Percentiles rank a stretch among this genome's conserved stretches.
phyloP scores from a whole-genome alignment of 768 basidiomycete species.

The Dacryopinax spathularia region DNA sequence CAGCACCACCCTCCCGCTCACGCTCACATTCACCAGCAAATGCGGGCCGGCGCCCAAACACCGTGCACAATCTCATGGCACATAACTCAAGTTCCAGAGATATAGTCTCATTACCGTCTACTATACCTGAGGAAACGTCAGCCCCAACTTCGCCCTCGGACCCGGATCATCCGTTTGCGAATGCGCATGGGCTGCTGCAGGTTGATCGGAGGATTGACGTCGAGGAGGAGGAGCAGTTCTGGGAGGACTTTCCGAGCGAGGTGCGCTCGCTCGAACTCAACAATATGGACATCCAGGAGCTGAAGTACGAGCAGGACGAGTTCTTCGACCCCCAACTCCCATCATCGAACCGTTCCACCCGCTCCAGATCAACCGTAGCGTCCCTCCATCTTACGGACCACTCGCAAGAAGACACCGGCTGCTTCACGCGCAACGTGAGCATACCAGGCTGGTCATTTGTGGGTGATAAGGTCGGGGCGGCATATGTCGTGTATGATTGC shows the following conservation, averaged over 20 bases:
- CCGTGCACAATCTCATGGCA: background rate
- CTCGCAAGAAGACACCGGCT: slow-evolving; percentile 1
- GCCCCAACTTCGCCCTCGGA: background rate
- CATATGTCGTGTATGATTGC: background rate
- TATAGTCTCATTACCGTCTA: background rate
- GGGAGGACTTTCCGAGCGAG: background rate
- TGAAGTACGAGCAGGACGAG: background rate
- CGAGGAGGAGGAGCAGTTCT: slow-evolving; percentile 2
- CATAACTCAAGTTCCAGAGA: background rate
- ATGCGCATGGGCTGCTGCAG: background rate
- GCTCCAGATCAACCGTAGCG: background rate
- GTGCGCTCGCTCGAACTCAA: too few species aligned
- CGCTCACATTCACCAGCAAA: too few species aligned
- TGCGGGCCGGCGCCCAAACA: background rate
- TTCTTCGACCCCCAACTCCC: slow-evolving; percentile 1
- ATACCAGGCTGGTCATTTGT: slow-evolving; percentile 1
- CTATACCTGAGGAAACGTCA: background rate
- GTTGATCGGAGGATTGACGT: background rate
- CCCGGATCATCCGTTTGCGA: background rate
- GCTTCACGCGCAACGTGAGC: background rate
- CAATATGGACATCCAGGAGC: too few species aligned
- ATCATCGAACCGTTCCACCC: slow-evolving; percentile 1
- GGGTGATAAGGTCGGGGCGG: background rate
- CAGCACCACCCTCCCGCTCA: too few species aligned
- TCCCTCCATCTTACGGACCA: background rate